These are phyloP conservation scores for Echinosophora koreensis DNA, from an alignment of 306 rosid species.

Conservation along the genomic window DNA sequence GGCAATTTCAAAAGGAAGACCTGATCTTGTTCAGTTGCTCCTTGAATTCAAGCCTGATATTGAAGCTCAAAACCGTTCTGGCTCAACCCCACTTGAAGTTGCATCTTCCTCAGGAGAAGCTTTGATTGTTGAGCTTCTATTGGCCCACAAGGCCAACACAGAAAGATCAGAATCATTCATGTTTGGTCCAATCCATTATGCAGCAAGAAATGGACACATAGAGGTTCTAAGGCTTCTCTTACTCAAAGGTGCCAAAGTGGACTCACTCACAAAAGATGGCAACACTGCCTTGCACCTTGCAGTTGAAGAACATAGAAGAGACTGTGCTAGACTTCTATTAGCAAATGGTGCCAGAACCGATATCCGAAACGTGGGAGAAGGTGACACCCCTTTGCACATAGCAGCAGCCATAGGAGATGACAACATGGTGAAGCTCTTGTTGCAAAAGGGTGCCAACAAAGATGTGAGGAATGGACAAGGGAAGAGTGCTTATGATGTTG, in stretches of 20 bases:
- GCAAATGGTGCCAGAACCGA: constrained; percentile 68
- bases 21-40: constrained; percentile 77
- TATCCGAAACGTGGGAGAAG: constrained; percentile 54
- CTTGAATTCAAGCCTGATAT: constrained; percentile 75
- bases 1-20: constrained; percentile 60
- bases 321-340: constrained; percentile 66
- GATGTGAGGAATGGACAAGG: constrained; percentile 63
- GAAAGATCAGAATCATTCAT: constrained; percentile 59
- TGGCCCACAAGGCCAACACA: constrained; percentile 69
- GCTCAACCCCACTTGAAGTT: constrained; percentile 71
- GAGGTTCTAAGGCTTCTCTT: constrained; percentile 78
- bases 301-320: constrained; percentile 62
- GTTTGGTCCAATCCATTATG: constrained; percentile 70
- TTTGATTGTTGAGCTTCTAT: constrained; percentile 75
- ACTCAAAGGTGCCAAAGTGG: constrained; percentile 70
- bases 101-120: constrained; percentile 65
- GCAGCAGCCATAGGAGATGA: constrained; percentile 80
- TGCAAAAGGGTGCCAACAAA: constrained; percentile 78
- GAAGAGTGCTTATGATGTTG: constrained; percentile 69
- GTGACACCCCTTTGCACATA: constrained; percentile 72
- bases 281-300: constrained; percentile 82
- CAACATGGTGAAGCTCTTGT: constrained; percentile 68
- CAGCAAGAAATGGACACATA: constrained; percentile 67
- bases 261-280: constrained; percentile 64
- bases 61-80: constrained; percentile 54